phyloP scores from a whole-genome alignment of 305 asterid species.

The Fraxinus ornus region DNA sequence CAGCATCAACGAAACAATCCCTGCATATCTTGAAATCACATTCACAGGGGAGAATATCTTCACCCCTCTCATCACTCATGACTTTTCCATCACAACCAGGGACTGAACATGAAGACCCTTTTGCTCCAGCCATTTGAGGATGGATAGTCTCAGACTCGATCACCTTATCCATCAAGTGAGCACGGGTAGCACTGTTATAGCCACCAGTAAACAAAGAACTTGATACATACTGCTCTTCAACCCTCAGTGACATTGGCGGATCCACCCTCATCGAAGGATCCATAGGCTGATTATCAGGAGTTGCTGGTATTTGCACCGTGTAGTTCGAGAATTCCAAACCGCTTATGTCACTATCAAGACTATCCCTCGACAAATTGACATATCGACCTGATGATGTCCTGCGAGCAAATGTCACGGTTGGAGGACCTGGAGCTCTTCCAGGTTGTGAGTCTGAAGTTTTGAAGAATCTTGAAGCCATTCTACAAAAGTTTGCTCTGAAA shows the following conservation, averaged over 20 bases:
- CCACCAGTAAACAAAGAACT: slow-evolving; percentile 92
- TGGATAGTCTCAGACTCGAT: slow-evolving; percentile 79
- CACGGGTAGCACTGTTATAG: slow-evolving; percentile 79
- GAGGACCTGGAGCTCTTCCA: slow-evolving; percentile 42
- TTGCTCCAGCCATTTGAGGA: slow-evolving; percentile 96
- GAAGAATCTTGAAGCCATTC: slow-evolving; percentile 72
- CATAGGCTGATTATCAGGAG: slow-evolving; percentile 95
- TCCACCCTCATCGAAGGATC: slow-evolving; percentile 44
- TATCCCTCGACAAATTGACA: slow-evolving; percentile 75
- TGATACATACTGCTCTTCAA: slow-evolving; percentile 92
- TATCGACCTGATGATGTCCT: slow-evolving; percentile 81
- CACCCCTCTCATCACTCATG: slow-evolving; percentile 89
- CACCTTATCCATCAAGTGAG: slow-evolving; percentile 97
- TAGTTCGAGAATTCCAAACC: slow-evolving; percentile 64
- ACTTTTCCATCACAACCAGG: slow-evolving; percentile 91
- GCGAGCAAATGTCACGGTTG: slow-evolving; percentile 65
- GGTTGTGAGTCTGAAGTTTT: slow-evolving; percentile 39
- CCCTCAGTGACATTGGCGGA: slow-evolving; percentile 70
- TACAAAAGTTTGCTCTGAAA: slow-evolving; percentile 18
- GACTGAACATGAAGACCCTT: slow-evolving; percentile 82
- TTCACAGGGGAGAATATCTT: slow-evolving; percentile 88
- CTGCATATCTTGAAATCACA: slow-evolving; percentile 96
- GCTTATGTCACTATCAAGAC: slow-evolving; percentile 79
- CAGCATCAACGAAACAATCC: slow-evolving; percentile 79
- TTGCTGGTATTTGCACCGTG: slow-evolving; percentile 84